Evolutionary conservation across 2,329 filamentous ascomycete species (phyloP).

Genomic region (Cladophialophora immunda): DNA sequence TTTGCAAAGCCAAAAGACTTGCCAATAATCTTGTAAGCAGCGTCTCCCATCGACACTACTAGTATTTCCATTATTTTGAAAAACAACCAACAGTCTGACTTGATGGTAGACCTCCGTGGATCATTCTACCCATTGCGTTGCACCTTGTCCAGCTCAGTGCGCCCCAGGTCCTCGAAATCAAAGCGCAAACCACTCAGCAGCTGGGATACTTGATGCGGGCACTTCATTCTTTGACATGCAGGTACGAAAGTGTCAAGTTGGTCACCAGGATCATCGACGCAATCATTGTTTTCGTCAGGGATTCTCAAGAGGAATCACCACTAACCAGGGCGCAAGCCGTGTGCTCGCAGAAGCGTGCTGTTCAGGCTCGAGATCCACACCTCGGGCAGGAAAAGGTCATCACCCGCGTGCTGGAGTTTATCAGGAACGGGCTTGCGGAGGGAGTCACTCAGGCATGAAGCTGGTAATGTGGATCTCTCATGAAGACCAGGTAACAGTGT

Average conservation of each 20-base stretch:
- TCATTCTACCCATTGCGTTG: conserved; percentile 9
- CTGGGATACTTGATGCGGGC: conserved; percentile 10
- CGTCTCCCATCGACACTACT: neutral
- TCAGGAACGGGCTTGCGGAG: too few species aligned
- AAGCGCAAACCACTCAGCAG: conserved; percentile 2
- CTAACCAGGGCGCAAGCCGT: too few species aligned
- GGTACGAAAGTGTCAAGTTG: conserved; percentile 11
- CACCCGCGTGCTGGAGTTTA: too few species aligned
- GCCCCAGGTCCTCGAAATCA: neutral
- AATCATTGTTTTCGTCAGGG: conserved; percentile 11
- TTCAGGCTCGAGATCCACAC: too few species aligned
- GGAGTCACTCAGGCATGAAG: too few species aligned
- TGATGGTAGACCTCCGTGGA: neutral
- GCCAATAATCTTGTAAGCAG: neutral
- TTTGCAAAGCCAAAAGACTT: conserved; percentile 1
- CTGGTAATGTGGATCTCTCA: too few species aligned
- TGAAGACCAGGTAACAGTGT: too few species aligned
- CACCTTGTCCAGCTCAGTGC: conserved; percentile 9
- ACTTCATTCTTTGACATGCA: conserved; percentile 6
- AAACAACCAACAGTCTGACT: neutral
- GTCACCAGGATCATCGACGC: conserved; percentile 11
- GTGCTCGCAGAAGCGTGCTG: too few species aligned
- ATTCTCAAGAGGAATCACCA: neutral
- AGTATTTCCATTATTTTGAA: too few species aligned
- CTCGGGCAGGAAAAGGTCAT: too few species aligned